phyloP scores from a whole-genome alignment of 139 green algal species.

The Chlorella sorokiniana region DNA sequence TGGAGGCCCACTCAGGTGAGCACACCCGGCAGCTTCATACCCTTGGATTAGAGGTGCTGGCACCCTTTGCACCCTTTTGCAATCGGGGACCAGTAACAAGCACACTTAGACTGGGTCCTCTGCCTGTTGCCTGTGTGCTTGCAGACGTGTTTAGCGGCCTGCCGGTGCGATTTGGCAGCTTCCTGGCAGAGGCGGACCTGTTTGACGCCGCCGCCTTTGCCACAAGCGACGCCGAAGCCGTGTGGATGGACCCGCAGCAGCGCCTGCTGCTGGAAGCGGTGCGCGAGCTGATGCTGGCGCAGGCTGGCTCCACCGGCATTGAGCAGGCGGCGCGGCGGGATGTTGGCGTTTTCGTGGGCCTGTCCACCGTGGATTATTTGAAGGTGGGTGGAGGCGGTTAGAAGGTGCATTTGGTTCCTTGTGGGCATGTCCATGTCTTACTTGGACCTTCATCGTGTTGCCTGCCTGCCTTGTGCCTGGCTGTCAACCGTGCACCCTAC shows the following conservation, averaged over 20 bases:
- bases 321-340: not conserved
- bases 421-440: not conserved
- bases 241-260: constrained; percentile 84
- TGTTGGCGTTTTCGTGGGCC: constrained; percentile 73
- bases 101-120: not conserved
- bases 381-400: constrained; percentile 3
- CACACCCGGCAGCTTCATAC: not conserved
- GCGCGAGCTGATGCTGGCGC: constrained; percentile 38
- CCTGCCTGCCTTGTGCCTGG: not conserved
- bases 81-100: not conserved
- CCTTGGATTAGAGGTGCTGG: too few relatives aligned
- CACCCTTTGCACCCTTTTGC: not conserved
- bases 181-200: constrained; percentile 39
- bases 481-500: not conserved
- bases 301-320: not conserved
- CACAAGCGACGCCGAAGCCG: constrained; percentile 58
- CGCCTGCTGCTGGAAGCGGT: constrained; percentile 74
- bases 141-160: constrained; percentile 28
- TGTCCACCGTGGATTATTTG: constrained; percentile 44
- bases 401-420: not conserved
- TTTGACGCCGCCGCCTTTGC: constrained; percentile 68
- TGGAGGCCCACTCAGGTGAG: constrained; percentile 16
- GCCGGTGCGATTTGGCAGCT: constrained; percentile 49
- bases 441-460: not conserved
- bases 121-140: not conserved